Conservation (phyloP, 345 rosid species). For the Corymbia maculata region DNA sequence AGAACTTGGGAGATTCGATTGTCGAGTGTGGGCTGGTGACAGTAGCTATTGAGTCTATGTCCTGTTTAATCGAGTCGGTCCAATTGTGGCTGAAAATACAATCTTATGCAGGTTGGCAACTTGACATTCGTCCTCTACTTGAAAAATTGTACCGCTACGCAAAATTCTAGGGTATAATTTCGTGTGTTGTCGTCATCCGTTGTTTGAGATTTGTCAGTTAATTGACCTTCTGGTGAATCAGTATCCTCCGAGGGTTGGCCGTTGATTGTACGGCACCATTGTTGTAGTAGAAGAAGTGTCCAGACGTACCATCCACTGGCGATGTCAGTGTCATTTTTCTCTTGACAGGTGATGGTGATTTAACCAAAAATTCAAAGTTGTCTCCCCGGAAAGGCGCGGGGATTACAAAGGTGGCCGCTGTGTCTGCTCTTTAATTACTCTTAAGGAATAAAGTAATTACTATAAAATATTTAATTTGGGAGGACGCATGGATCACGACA, state of each 20-base stretch:
- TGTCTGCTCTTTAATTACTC: background rate
- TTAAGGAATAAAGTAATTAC: background rate
- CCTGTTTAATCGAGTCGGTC: background rate
- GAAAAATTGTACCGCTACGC: background rate
- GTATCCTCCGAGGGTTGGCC: background rate
- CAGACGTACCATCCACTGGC: background rate
- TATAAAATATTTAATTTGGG: background rate
- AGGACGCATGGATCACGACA: background rate
- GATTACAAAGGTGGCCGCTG: background rate
- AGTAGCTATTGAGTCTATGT: background rate
- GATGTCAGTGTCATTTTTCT: rapidly evolving
- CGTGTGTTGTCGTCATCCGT: rapidly evolving
- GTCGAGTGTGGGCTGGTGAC: background rate
- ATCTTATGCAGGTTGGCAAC: background rate
- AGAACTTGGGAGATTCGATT: background rate
- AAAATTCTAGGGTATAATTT: background rate
- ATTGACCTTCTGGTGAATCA: rapidly evolving
- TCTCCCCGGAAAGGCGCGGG: background rate
- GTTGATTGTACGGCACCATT: background rate
- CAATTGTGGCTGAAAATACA: background rate
- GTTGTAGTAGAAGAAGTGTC: background rate
- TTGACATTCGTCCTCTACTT: background rate
- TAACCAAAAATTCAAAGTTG: background rate
- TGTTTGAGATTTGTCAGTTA: background rate
- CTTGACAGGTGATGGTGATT: background rate